Evolutionary conservation across 225 moss, liverwort and hornwort genomes (phyloP), one percentile per base, ranked within the genome.

Genomic region (Asterella californica): DNA sequence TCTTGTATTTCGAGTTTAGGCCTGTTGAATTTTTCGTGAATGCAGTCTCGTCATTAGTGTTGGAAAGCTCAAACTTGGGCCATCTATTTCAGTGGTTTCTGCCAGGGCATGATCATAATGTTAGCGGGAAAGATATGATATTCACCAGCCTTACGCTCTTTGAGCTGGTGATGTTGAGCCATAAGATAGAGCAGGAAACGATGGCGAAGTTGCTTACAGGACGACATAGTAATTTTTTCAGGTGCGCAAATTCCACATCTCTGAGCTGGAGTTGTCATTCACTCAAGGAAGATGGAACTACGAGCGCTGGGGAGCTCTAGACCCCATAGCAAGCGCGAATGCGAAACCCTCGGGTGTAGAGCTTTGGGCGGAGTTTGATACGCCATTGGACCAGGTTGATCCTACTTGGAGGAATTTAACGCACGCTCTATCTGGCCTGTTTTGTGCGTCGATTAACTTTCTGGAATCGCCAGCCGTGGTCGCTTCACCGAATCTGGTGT

Each of bases 211-310:
- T 0, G 72, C 46, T 72, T 22, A 30, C 21, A 29, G 7, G 0
- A 42, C 42, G 50, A 25, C 30, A 49, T 19, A 15, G 25, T 49
- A n/a, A 49, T 5, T 30, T n/a, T 60, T 70, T 32, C 83, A 90
- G 90, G 90, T 92, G 49, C 85, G 85, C 68, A 93, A 90, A 81
- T 89, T 93, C 37, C 87, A 80, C 15, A 88, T 97, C n/a, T 88
- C 70, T 62, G 89, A 92, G 83, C 89, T 97, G 93, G 94, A 94
- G 74, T 87, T 97, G 22, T 93, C 94, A 29, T 97, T 97, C 82
- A 94, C 96, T 64, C 94, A 97, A 76, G 96, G 96, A 55, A 82
- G 96, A 80, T 97, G 97, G 97, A 83, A 95, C 75, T 89, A 95
- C 69, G 88, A 87, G 15, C 89, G 87, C 47, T 97, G 96, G 96